Evolutionary conservation across 75 land plant species (phyloP), one percentile per base, ranked within the genome.

Genomic region (Cunninghamia lanceolata): DNA sequence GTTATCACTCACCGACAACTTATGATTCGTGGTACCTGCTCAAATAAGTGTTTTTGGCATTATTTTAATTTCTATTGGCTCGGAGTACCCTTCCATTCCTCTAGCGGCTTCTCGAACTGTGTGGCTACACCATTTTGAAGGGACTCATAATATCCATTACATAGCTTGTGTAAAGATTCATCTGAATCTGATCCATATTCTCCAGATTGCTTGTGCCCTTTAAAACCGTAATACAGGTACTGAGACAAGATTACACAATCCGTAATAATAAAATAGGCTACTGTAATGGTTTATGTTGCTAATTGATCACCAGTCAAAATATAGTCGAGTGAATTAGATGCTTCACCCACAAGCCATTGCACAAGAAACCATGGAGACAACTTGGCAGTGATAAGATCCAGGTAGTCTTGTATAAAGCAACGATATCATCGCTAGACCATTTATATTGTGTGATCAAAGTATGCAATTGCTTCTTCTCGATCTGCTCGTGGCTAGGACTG

Each of bases 311-410:
- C 91, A 43, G 91, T 87, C 38, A 90, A 87, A 80, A 90, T 66
- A 87, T 89, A 90, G 50, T 89, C 91, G 28, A 90, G 40, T 34
- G 87, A 84, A 74, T 90, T 90, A 68, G 84, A 90, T n/a, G 91
- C 38, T 71, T 90, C 91, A n/a, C 91, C 91, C 91, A 87, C 63
- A 59, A 83, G 54, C 15, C 77, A 74, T 32, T 32, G 32, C 39
- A 74, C 32, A 36, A 74, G 38, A 74, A 74, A 30, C 4, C 39
- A 74, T 36, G 56, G 11, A 54, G 56, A 15, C 4, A 54, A 54
- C 16, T 54, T 54, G 40, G 40, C 40, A 39, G 40, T 39, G 40
- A 39, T 39, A 39, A 39, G 40, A 39, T 39, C 40, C 2, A 2
- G 40, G 40, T 1, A 39, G 40, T 39, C 40, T 39, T 39, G 2